phyloP scores from a whole-genome alignment of 441 rosid species.

The Pelargonium fulgidum region DNA sequence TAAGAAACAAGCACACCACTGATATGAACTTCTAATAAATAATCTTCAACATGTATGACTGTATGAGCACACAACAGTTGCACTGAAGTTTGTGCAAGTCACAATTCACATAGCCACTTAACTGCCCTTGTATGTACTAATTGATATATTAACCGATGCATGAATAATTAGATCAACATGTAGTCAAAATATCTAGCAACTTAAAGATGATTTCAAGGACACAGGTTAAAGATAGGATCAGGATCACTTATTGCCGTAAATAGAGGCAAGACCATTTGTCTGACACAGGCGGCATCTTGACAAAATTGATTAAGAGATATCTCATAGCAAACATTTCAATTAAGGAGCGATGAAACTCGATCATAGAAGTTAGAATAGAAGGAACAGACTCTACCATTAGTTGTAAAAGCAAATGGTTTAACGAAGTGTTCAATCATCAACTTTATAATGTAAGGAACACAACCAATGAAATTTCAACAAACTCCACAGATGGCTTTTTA shows the following conservation, averaged over 20 bases:
- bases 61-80: not conserved
- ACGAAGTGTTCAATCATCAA: not conserved
- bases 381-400: no score
- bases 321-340: no score
- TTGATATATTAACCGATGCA: not conserved
- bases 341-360: no score
- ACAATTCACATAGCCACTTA: not conserved
- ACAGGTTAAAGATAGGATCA: no score
- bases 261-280: no score
- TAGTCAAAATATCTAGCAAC: not conserved
- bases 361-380: no score
- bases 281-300: no score
- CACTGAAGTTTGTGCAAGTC: not conserved
- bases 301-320: no score
- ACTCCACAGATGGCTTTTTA: not conserved
- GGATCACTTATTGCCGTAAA: no score
- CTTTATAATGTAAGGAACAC: not conserved
- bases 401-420: no score
- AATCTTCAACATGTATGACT: not conserved
- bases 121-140: not conserved
- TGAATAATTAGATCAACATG: not conserved
- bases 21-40: not conserved
- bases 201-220: no score
- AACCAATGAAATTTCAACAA: not conserved
- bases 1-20: conserved; percentile 13